Base-by-base conservation (phyloP, 768 basidiomycete species). In the Kwoniella botswanensis region DNA sequence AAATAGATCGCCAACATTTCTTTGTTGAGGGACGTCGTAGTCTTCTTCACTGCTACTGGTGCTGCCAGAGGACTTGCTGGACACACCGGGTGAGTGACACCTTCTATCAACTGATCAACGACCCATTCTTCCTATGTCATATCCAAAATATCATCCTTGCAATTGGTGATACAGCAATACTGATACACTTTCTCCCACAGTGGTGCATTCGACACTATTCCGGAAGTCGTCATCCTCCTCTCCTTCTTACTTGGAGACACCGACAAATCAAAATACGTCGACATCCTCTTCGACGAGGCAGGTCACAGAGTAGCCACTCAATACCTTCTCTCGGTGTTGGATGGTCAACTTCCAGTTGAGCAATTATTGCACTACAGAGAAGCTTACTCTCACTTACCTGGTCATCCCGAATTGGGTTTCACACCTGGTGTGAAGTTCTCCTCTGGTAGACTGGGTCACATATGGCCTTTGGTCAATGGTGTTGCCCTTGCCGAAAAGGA, bases 371-470 rank as follows among this genome's bases (percentile, higher is more conserved):
- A 91, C 80, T 94, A 94, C 83, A 91, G 93, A 62, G 91, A 89
- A 78, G 93, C 93, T 68, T 88, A 93, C 83, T 91, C 92, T 43
- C 90, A 91, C 77, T 90, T 94, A 43, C 93, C 93, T 2, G 93
- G 93, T 15, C 93, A 94, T 78, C 93, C 93, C 15, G 93, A 94
- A 84, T 86, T 94, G 7, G 93, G 93, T 24, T 86, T 94, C 70
- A 94, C 93, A 0, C 93, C 93, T n/a, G 93, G 93, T 35, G 88
- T 94, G 84, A 93, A 93, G 84, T 94, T 94, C 85, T 93, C 93
- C 2, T 94, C 93, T 0, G 93, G 93, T n/a, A 91, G 93, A 80
- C 88, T 94, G 21, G 93, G 93, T 1, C 93, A 94, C 84, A 89
- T 93, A 88, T 94, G 93, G 93, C 90, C 93, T 0, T 83, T 92